phyloP scores from a whole-genome alignment of 2,329 filamentous ascomycete species.

The Pseudogymnoascus verrucosus region DNA sequence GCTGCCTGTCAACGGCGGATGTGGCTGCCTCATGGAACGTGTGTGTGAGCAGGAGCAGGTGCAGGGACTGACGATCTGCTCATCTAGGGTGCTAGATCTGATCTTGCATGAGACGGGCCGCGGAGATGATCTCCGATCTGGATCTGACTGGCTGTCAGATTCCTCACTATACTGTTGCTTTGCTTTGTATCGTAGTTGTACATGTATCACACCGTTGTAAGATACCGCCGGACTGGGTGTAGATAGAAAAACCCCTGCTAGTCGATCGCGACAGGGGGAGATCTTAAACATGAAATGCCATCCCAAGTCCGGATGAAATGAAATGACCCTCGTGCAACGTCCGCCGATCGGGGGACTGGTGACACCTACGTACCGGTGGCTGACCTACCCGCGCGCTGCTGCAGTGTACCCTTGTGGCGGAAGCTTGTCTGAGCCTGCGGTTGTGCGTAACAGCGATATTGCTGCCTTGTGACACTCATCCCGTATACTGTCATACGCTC shows the following conservation, averaged over 20 bases:
- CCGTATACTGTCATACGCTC: not conserved
- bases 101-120: not conserved
- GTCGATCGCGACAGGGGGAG: not conserved
- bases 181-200: not conserved
- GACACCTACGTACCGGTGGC: not conserved
- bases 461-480: not conserved
- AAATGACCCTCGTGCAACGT: not conserved
- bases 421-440: not conserved
- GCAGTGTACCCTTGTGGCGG: not conserved
- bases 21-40: not conserved
- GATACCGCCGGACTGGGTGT: not conserved
- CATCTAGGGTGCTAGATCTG: not conserved
- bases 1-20: not conserved
- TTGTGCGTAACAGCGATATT: not conserved
- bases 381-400: slow-evolving; percentile 1
- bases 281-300: not conserved
- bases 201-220: not conserved
- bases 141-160: not conserved
- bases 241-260: not conserved
- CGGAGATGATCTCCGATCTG: not conserved
- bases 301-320: not conserved
- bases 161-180: not conserved
- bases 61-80: not conserved
- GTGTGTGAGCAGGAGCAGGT: not conserved
- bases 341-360: not conserved